A percentile compares a stretch with the other conserved stretches of the same genome.
phyloP scores from a whole-genome alignment of 192 early-diverging fungal species.

The Backusella luteola region DNA sequence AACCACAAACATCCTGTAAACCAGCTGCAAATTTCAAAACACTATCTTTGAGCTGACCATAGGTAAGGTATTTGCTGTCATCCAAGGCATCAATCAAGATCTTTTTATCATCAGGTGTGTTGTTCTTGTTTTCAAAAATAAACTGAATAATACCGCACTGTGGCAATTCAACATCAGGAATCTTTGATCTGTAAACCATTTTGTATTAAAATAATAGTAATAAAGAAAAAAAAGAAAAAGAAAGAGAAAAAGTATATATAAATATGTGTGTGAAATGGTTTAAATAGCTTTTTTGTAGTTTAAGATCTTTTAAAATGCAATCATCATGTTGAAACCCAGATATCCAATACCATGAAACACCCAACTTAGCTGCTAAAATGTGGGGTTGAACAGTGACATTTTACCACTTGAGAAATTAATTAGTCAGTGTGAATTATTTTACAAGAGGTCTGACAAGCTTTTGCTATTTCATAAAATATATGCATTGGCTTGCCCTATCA shows the following conservation, averaged over 20 bases:
- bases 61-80: constrained; percentile 32
- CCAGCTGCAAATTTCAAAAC: constrained; percentile 29
- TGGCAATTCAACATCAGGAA: constrained; percentile 40
- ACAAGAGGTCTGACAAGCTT: not conserved
- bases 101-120: constrained; percentile 33
- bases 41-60: constrained; percentile 31
- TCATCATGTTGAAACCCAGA: not conserved
- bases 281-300: constrained; percentile 1
- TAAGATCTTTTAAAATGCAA: not conserved
- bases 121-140: constrained; percentile 38
- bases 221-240: not conserved
- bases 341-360: not conserved
- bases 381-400: not conserved
- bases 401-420: not conserved
- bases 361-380: not conserved
- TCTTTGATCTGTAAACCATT: constrained; percentile 38
- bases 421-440: constrained; percentile 6
- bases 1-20: constrained; percentile 27
- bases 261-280: not conserved
- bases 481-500: not conserved
- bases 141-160: constrained; percentile 43
- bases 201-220: not conserved
- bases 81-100: constrained; percentile 44
- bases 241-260: not conserved
- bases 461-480: not conserved